These are phyloP conservation scores for Pestalotiopsis fici DNA, from an alignment of 2,329 filamentous ascomycete species.

Conservation along the genomic window DNA sequence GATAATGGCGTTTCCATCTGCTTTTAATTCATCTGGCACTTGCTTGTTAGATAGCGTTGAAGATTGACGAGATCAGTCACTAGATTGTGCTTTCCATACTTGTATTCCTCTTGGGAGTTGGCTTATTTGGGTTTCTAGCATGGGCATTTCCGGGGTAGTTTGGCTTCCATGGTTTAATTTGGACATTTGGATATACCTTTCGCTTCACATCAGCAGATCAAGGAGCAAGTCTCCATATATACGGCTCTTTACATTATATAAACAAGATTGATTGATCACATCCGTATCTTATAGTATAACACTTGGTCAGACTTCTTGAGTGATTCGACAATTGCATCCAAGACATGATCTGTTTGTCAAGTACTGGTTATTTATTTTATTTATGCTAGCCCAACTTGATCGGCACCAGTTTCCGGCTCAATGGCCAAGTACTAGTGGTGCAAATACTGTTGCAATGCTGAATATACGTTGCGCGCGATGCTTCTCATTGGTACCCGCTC, in stretches of 20 bases:
- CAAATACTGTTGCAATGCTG: background rate
- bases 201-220: background rate
- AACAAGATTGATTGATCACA: background rate
- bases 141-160: background rate
- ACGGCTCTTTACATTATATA: background rate
- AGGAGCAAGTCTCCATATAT: background rate
- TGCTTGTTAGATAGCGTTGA: background rate
- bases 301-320: background rate
- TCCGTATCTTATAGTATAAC: background rate
- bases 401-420: background rate
- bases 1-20: background rate
- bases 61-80: background rate
- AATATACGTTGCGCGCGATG: background rate
- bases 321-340: background rate
- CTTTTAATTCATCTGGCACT: background rate
- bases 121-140: background rate
- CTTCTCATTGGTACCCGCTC: slow-evolving; percentile 3
- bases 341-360: background rate
- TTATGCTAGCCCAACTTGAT: background rate
- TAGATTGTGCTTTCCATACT: background rate
- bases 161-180: background rate
- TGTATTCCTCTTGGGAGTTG: background rate
- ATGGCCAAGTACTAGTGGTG: background rate
- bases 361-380: background rate
- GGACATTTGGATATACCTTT: slow-evolving; percentile 1